Evolutionary conservation across 495 filamentous ascomycete genomes (phyloP).

Genomic region (Tuber magnatum): DNA sequence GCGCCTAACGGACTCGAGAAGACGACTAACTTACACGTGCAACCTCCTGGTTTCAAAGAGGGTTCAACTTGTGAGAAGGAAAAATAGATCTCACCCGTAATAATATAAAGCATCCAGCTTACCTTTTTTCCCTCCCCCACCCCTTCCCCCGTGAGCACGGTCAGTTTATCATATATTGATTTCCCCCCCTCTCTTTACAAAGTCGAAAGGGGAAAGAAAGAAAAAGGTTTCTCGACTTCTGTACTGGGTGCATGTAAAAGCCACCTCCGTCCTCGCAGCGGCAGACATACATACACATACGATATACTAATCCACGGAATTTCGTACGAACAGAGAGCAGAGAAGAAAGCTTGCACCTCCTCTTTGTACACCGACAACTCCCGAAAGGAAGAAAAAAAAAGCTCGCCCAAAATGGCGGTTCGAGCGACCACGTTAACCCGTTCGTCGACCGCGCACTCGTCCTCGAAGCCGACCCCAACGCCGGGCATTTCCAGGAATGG

Average conservation of each 20-base stretch:
- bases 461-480: neutral
- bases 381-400: neutral
- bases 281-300: neutral
- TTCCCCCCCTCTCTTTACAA: neutral
- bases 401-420: neutral
- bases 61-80: too few relatives aligned
- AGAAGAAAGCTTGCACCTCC: neutral
- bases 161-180: neutral
- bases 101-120: neutral
- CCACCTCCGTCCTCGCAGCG: neutral
- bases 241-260: neutral
- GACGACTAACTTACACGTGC: neutral
- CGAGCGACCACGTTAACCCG: neutral
- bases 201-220: neutral
- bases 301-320: neutral
- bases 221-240: neutral
- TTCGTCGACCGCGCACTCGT: neutral
- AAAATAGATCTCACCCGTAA: neutral
- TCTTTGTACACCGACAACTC: neutral
- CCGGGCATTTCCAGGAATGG: constrained; percentile 1
- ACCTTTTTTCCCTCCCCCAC: too few relatives aligned
- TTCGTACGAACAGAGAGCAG: neutral
- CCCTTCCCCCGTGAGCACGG: neutral
- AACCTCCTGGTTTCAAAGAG: neutral
- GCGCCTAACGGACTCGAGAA: neutral